Evolutionary conservation across 106 monocot genomes (phyloP).

Genomic region (Narthecium ossifragum): DNA sequence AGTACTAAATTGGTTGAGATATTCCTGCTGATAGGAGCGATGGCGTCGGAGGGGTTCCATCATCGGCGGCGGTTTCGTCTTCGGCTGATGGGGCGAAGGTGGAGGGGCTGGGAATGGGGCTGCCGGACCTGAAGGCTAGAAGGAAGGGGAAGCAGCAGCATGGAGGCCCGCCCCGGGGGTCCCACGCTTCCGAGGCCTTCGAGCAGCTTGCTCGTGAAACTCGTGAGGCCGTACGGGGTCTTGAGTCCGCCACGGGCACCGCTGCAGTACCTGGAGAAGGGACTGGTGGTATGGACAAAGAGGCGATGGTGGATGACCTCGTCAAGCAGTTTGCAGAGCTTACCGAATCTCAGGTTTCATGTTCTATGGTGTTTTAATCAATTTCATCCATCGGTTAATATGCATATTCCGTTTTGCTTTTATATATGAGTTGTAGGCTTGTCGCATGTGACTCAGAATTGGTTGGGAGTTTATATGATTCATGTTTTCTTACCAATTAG

Average conservation of each 20-base stretch:
- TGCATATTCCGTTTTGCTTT: no score
- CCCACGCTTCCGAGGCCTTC: constrained; percentile 40
- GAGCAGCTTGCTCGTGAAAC: constrained; percentile 43
- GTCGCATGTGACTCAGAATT: background rate
- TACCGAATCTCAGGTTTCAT: constrained; percentile 30
- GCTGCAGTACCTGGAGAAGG: background rate
- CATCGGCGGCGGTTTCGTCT: background rate
- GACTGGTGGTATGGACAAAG: constrained; percentile 15
- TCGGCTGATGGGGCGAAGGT: no score
- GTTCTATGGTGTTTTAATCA: background rate
- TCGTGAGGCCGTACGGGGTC: constrained; percentile 32
- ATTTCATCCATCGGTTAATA: background rate
- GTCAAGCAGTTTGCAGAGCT: constrained; percentile 55
- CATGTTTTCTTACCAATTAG: background rate
- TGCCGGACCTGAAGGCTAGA: constrained; percentile 25
- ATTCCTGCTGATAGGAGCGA: background rate
- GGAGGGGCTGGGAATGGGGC: constrained; percentile 31
- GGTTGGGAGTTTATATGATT: background rate
- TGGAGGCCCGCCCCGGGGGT: background rate
- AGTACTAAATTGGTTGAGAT: no score
- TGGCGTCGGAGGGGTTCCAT: background rate
- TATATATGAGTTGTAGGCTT: background rate
- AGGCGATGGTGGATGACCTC: constrained; percentile 49
- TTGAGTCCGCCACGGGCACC: constrained; percentile 18
- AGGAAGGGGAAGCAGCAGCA: constrained; percentile 17